A percentile compares a stretch with the other conserved stretches of the same genome.
These are phyloP conservation scores for Epichloe gansuensis DNA, from an alignment of 2,329 filamentous ascomycete genomes.

Conservation along the genomic window DNA sequence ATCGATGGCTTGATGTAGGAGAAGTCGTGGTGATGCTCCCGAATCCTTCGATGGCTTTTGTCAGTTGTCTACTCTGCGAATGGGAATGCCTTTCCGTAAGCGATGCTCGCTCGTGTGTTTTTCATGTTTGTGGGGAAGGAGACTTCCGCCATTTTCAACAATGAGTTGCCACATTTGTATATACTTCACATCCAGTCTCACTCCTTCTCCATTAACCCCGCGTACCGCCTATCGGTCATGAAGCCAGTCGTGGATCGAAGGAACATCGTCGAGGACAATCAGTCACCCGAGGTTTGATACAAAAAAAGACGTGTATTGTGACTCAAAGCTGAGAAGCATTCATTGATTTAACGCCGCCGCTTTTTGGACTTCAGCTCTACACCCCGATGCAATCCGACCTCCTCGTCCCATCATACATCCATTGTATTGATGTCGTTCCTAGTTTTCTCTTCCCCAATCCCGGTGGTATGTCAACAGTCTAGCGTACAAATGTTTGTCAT, in stretches of 20 bases:
- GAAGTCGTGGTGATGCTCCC: not conserved
- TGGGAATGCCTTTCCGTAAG: not conserved
- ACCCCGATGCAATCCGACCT: not conserved
- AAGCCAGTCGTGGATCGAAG: not conserved
- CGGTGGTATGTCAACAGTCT: not conserved
- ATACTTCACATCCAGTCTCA: not conserved
- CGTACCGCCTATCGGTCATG: not conserved
- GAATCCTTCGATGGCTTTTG: not conserved
- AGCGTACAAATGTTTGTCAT: slow-evolving; percentile 6
- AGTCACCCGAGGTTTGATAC: not conserved
- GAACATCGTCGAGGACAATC: not conserved
- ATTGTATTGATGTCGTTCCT: not conserved
- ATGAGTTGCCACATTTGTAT: not conserved
- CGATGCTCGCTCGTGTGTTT: too few relatives aligned
- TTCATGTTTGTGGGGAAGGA: not conserved
- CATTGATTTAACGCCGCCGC: not conserved
- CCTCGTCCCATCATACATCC: not conserved
- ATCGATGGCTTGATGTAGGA: not conserved
- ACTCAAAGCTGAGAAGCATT: not conserved
- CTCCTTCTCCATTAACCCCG: not conserved
- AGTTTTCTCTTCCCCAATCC: not conserved
- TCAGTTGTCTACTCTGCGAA: not conserved
- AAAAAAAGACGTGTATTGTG: not conserved
- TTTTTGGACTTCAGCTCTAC: not conserved
- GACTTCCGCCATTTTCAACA: not conserved